Percentiles rank a stretch among this genome's conserved stretches.
Evolutionary conservation across 2,329 filamentous ascomycete genomes (phyloP).

Genomic region (Aspergillus ibericus): DNA sequence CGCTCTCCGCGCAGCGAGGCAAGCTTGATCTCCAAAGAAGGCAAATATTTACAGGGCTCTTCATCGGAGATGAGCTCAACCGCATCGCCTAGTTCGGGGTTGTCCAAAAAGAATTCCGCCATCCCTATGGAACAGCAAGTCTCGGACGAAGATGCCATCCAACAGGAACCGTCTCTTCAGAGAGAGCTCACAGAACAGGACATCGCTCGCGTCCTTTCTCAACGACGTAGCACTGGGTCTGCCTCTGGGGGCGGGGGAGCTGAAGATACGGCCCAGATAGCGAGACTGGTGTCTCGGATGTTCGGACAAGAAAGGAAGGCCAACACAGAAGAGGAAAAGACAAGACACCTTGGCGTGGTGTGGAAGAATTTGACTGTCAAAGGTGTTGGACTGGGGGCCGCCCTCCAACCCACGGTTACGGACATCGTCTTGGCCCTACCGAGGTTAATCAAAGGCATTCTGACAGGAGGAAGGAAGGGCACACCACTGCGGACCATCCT

Average conservation of each 20-base stretch:
- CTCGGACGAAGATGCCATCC: neutral
- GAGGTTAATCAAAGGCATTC: constrained; percentile 48
- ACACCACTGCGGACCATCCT: constrained; percentile 64
- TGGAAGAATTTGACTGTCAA: constrained; percentile 71
- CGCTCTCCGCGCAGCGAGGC: neutral
- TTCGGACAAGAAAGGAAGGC: constrained; percentile 66
- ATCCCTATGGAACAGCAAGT: neutral
- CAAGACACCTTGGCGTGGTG: constrained; percentile 66
- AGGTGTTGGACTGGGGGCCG: constrained; percentile 66
- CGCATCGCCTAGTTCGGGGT: neutral
- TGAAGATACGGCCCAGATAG: constrained; percentile 35
- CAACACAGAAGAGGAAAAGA: constrained; percentile 68
- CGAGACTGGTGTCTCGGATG: constrained; percentile 65
- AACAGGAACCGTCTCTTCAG: neutral
- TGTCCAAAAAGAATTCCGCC: neutral
- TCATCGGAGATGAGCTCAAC: neutral
- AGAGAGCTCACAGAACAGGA: constrained; percentile 17
- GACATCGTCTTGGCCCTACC: constrained; percentile 56
- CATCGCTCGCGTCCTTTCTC: constrained; percentile 25
- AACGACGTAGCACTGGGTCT: constrained; percentile 25
- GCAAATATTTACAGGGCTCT: neutral
- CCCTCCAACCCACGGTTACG: constrained; percentile 57
- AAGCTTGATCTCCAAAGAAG: neutral
- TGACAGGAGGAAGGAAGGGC: constrained; percentile 35
- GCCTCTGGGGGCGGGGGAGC: constrained; percentile 19